Evolutionary conservation across 495 filamentous ascomycete genomes (phyloP), one percentile per base, ranked within the genome.

Genomic region (Talaromyces proteolyticus): DNA sequence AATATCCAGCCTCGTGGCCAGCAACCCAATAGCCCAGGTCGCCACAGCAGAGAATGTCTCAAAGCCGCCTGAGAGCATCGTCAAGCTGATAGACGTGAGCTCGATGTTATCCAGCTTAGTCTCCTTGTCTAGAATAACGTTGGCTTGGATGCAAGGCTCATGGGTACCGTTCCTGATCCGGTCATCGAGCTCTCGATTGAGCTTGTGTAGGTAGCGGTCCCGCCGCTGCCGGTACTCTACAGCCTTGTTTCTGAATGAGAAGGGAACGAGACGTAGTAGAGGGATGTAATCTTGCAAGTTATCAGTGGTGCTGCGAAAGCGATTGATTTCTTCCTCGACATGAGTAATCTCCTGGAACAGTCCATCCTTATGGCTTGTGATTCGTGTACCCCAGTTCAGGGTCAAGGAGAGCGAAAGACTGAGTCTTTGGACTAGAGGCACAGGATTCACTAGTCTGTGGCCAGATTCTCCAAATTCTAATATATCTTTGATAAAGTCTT

Each of bases 271-370:
- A 1, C 80, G 69, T 23, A 86, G 57, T 0, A 85, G 56, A 12
- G 81, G 80, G 10, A 86, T 77, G 51, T 85, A 84, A 49, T 86
- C 81, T 56, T 85, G 81, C 20, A 80, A 51, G 47, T 85, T 85
- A 12, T 78, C 78, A 0, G 80, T 80, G 12, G 80, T 84, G 29
- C 73, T 79, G 22, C 80, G 67, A 44, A 83, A 79, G 41, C 66
- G 72, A 58, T 73, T 78, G 38, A 85, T 76, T 42, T 74, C 74
- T 46, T 80, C 79, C 44, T 85, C 81, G 26, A 85, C 81, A 12
- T 78, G 62, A 8, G 78, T 81, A 53, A 86, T 85, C 57, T 86
- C 81, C 18, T 77, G 67, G 48, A 86, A 81, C 14, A 85, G 50
- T 3, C 65, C 57, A 44, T 81, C 76, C 16, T 86, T 70, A 23